phyloP scores from a whole-genome alignment of 257 asterid genomes.

The Nicotiana tomentosiformis region DNA sequence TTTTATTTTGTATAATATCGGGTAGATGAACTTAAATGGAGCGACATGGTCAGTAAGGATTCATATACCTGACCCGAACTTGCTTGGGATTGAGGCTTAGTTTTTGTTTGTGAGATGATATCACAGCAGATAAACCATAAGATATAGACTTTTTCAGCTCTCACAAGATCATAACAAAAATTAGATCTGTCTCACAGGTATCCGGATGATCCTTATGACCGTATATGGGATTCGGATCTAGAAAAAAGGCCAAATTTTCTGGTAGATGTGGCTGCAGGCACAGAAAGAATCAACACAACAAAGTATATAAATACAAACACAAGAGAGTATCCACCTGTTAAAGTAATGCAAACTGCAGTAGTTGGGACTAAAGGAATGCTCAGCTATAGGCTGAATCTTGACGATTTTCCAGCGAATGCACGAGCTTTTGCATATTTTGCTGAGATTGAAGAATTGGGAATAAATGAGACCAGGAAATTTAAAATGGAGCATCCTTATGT shows the following conservation, averaged over 20 bases:
- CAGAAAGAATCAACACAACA: constrained; percentile 69
- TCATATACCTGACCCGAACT: not conserved
- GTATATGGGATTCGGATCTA: constrained; percentile 93
- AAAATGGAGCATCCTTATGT: constrained; percentile 72
- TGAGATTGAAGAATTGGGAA: constrained; percentile 68
- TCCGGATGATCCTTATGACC: constrained; percentile 91
- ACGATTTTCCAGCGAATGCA: constrained; percentile 89
- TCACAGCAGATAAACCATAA: not conserved
- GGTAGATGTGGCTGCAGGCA: constrained; percentile 93
- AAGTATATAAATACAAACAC: constrained; percentile 53
- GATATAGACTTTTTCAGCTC: not conserved
- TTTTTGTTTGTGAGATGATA: not conserved
- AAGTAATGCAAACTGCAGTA: constrained; percentile 96
- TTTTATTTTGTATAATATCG: not conserved
- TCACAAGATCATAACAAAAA: constrained; percentile 1
- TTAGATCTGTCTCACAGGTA: constrained; percentile 44
- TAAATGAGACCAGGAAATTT: constrained; percentile 66
- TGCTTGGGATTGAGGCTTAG: not conserved
- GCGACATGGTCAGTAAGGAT: not conserved
- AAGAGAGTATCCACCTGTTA: constrained; percentile 88
- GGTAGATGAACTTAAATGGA: not conserved
- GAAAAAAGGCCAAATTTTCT: constrained; percentile 69
- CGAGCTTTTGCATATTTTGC: constrained; percentile 93
- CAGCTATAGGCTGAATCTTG: constrained; percentile 76
- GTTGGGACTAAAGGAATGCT: constrained; percentile 70